Evolutionary conservation across 352 stramenopile genomes (phyloP), one percentile per base, ranked within the genome.

Genomic region (Pythium phragmiticola): DNA sequence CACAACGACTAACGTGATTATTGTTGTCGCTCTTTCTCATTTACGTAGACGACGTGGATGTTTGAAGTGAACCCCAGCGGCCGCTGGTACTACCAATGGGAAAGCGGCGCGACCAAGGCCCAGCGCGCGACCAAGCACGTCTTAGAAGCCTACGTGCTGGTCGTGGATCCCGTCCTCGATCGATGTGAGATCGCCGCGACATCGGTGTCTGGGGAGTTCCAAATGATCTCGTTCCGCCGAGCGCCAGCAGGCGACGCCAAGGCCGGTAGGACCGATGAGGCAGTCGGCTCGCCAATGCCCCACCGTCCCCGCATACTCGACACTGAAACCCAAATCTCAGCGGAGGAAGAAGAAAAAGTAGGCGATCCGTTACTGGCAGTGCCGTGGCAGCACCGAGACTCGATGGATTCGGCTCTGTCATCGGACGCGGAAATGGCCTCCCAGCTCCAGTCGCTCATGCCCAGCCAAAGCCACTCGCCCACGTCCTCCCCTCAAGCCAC

Each of bases 71-170:
- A 86, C 46, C 45, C 69, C 0, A 68, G 66, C 16, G 77, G 72
- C 12, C 67, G 77, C 13, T 90, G 81, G 81, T 90, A 84, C 54
- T 90, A 90, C 66, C 67, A 81, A 19, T 90, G 81, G 78, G 78
- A 87, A 41, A 87, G 77, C 52, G 81, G 70, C 3, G 78, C 70
- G 47, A 83, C 72, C 12, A 88, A 87, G 65, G 67, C 72, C 8
- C 78, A 87, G 47, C 73, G 81, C 4, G 74, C 82, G 54, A 80
- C 63, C 6, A 73, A 84, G 42, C 81, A 88, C 57, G 66, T 80
- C 23, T 70, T 88, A 19, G 62, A 71, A 46, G 2, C 41, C 4
- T 49, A 43, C 19, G 57, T 63, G 46, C 46, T 65, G 13, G 47
- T 45, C 16, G 30, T 65, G 14, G n/a, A 39, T 12, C 23, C 26